Base-by-base conservation (phyloP, 345 rosid genomes). In the Populus davidiana region DNA sequence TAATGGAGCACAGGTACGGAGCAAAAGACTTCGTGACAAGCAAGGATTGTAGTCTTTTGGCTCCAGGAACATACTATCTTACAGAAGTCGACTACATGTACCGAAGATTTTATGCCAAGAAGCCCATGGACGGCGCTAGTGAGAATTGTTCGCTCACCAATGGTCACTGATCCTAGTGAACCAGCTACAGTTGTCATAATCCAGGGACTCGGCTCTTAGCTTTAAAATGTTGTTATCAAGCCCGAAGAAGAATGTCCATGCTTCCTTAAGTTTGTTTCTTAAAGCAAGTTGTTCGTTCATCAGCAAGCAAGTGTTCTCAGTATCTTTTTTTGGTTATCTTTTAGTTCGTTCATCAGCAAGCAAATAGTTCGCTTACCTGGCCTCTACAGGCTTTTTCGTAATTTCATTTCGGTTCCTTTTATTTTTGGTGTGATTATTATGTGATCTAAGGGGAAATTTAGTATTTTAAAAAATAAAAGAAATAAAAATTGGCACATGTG, bases 1-100 rank as follows among this genome's bases (percentile, higher is more conserved):
- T 96, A 67, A 94, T 90, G 97, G 99, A 96, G 91, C 97, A 92
- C 66, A 88, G 99, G 78, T 96, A 96, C 12, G 99, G 99, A n/a
- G 96, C 89, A 64, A 96, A 92, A 78, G 98, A 90, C 90, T 94
- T 90, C n/a, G 89, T 89, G 85, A 96, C 99, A 5, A 94, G 86
- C 90, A 90, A 96, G 77, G 99, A 94, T 74, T 84, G 85, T 73
- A 91, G 93, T 85, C 91, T 90, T 74, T 83, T 96, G 88, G 86
- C 96, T 72, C 91, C 97, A 0, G 99, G 94, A 64, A 91, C 99
- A 35, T 92, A 89, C 89, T 96, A 91, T 74, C 93, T 96, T 75
- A 96, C 96, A 2, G 92, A 96, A 86, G 98, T 94, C 4, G 99
- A 96, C 83, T 86, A 93, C 49, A 85, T 81, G 93, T 96, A 94